A percentile compares a stretch with the other conserved stretches of the same genome.
Conservation (phyloP, 2,329 filamentous ascomycete species). For the Pyricularia pennisetigena region DNA sequence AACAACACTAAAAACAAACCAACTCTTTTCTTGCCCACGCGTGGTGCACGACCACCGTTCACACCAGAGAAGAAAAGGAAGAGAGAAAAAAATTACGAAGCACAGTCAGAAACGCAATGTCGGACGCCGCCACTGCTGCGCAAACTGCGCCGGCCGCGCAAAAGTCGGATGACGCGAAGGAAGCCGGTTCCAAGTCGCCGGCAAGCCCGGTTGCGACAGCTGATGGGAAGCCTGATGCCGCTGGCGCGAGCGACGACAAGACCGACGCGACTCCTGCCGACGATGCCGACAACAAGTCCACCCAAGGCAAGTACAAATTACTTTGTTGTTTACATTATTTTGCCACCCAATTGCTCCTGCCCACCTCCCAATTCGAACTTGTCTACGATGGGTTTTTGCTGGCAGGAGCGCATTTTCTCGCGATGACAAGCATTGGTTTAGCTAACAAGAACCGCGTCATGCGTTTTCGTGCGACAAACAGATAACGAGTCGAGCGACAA, state of each 20-base stretch:
- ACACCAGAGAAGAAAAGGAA: not conserved
- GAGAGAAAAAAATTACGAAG: not conserved
- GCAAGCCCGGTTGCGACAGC: not conserved
- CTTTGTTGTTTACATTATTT: not conserved
- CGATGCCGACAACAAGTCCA: constrained; percentile 11
- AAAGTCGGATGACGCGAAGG: constrained; percentile 1
- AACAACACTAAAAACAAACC: not conserved
- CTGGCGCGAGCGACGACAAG: constrained; percentile 8
- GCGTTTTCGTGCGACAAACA: not conserved
- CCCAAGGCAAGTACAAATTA: not conserved
- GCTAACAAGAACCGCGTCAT: not conserved
- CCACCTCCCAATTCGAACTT: not conserved
- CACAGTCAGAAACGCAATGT: not conserved
- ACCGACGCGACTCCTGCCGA: constrained; percentile 5
- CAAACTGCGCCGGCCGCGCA: not conserved
- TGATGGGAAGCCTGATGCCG: constrained; percentile 7
- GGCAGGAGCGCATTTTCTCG: not conserved
- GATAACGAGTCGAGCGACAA: constrained; percentile 18
- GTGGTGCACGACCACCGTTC: not conserved
- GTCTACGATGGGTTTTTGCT: not conserved
- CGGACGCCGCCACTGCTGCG: not conserved
- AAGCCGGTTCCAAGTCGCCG: not conserved
- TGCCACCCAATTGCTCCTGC: not conserved
- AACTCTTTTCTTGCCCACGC: not conserved
- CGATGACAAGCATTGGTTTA: not conserved